Conservation (phyloP, 1,284 basidiomycete species). For the Tranzscheliella williamsii region DNA sequence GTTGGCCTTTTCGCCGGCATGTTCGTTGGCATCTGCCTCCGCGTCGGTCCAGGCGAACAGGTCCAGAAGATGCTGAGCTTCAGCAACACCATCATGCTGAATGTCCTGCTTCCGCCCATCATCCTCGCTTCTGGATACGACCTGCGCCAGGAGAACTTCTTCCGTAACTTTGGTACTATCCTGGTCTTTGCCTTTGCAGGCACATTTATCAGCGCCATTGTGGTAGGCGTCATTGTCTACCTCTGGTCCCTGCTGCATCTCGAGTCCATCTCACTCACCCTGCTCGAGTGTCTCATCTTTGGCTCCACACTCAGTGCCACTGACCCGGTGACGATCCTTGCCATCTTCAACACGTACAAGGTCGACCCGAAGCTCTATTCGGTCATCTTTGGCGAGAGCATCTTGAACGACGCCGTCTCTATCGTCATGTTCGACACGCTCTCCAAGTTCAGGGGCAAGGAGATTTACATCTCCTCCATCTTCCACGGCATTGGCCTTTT, state of each 20-base stretch:
- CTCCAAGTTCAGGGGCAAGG: conserved; percentile 85
- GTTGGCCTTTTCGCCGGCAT: conserved; percentile 93
- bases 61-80: conserved; percentile 97
- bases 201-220: conserved; percentile 94
- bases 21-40: conserved; percentile 88
- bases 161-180: conserved; percentile 71
- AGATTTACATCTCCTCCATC: conserved; percentile 83
- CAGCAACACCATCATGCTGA: conserved; percentile 97
- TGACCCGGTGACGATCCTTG: conserved; percentile 95
- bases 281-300: conserved; percentile 85
- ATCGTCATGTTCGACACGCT: conserved; percentile 99
- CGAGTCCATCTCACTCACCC: conserved; percentile 49
- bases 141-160: conserved; percentile 96
- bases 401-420: conserved; percentile 97
- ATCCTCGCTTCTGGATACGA: conserved; percentile 98
- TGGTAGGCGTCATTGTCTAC: conserved; percentile 92
- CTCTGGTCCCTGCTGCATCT: conserved; percentile 86
- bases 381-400: conserved; percentile 95
- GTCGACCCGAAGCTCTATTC: conserved; percentile 97
- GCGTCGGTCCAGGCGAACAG: conserved; percentile 86
- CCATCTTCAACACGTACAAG: conserved; percentile 98
- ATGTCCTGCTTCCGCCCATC: conserved; percentile 93
- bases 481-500: conserved; percentile 96
- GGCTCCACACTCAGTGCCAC: conserved; percentile 96
- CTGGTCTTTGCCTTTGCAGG: conserved; percentile 94